Percentiles rank a stretch among this genome's conserved stretches.
Conservation (phyloP, 2,329 filamentous ascomycete species). For the Scortechinia acanthostroma region DNA sequence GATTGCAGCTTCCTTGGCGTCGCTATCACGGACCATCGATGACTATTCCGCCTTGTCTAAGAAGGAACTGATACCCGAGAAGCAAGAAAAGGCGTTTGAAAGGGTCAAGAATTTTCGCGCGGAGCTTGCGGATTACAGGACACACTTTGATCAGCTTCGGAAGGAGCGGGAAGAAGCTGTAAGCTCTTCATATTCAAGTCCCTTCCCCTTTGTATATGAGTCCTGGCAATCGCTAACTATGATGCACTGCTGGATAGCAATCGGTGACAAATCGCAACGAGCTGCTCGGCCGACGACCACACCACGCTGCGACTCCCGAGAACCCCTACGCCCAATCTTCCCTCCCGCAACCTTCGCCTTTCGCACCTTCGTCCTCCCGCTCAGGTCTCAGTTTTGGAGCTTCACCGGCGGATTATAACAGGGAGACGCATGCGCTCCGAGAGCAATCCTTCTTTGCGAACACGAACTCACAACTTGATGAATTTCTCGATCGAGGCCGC, state of each 20-base stretch:
- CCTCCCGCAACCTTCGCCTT: constrained; percentile 18
- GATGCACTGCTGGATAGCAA: constrained; percentile 12
- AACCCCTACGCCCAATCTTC: constrained; percentile 55
- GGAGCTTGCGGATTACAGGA: constrained; percentile 52
- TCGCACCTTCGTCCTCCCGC: not conserved
- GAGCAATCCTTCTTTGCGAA: constrained; percentile 58
- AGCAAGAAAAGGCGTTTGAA: constrained; percentile 60
- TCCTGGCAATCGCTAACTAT: not conserved
- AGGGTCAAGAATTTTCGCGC: constrained; percentile 54
- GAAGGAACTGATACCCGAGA: constrained; percentile 57
- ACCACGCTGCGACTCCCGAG: constrained; percentile 48
- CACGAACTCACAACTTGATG: constrained; percentile 55
- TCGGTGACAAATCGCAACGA: constrained; percentile 42
- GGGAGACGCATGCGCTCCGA: constrained; percentile 40
- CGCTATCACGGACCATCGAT: constrained; percentile 59
- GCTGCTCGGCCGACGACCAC: constrained; percentile 52
- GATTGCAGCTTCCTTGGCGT: constrained; percentile 55
- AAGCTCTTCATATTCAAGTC: too few species aligned
- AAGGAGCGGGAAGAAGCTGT: constrained; percentile 46
- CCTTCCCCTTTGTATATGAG: not conserved
- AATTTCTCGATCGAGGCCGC: constrained; percentile 58
- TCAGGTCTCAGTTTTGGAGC: constrained; percentile 1
- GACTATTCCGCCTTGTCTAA: constrained; percentile 60
- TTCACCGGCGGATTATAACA: not conserved
- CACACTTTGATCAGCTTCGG: constrained; percentile 53